Base-by-base conservation (phyloP, 352 stramenopile genomes). In the Phytophthora citricola region DNA sequence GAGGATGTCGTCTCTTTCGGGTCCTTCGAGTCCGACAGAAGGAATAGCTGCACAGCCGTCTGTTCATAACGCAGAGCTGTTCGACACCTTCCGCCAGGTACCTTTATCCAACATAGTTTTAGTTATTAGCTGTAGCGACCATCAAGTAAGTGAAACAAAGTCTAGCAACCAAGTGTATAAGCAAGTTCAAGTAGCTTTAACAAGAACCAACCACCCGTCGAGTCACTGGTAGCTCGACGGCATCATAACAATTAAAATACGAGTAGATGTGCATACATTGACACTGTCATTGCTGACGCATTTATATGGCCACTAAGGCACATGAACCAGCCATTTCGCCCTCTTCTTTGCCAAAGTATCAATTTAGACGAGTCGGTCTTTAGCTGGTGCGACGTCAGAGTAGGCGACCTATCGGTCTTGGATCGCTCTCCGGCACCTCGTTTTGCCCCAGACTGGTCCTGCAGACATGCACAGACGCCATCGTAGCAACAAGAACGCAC, bases 401-500 rank as follows among this genome's bases (percentile, higher is more conserved):
- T 12, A 26, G 26, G 29, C 43, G 44, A 63, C 36, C 12, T 24
- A 43, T 49, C 34, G 44, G 8, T 24, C 8, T 38, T 47, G 24
- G 27, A 15, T 36, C 44, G 27, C 15, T 27, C 26, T 14, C 36
- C 2, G 38, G 20, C 47, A 24, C 20, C 32, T 54, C 24, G 11
- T 43, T 36, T 7, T 5, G 5, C 24, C 34, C 27, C 4, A 59
- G 14, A 36, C 24, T 32, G n/a, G 2, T 1, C 10, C 11, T 14
- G 4, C 7, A 17, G 11, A n/a, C 43, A 84, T 79, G 69, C 66
- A 77, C 48, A 58, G 53, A 40, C 73, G 66, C 10, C 53, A 41
- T 2, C 59, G 49, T 22, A 71, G 69, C 53, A 69, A 49, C 52
- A 83, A 79, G 63, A 83, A 78, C 17, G 55, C 55, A 6, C 71